Conservation (phyloP, 2,329 filamentous ascomycete species). For the Amauroascus niger region DNA sequence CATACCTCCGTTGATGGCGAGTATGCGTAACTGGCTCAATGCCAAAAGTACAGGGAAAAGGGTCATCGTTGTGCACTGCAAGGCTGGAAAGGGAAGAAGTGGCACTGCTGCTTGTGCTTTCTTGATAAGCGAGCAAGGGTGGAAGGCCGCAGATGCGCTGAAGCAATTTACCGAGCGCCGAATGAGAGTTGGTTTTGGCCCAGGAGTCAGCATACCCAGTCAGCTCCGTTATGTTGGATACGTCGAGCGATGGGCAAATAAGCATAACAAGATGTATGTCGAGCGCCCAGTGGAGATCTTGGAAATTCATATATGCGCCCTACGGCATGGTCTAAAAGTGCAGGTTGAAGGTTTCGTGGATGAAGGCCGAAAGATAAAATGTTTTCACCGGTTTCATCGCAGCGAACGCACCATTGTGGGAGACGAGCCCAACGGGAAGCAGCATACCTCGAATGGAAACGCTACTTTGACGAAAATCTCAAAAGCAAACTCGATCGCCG, state of each 20-base stretch:
- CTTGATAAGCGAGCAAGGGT: conserved; percentile 75
- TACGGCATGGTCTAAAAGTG: conserved; percentile 80
- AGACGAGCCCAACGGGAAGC: conserved; percentile 43
- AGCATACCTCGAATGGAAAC: conserved; percentile 17
- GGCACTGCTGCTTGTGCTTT: conserved; percentile 84
- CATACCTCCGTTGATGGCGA: conserved; percentile 78
- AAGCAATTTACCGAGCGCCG: conserved; percentile 66
- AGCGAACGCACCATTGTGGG: conserved; percentile 50
- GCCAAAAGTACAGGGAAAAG: conserved; percentile 39
- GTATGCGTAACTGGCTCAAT: conserved; percentile 81
- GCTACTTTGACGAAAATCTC: conserved; percentile 23
- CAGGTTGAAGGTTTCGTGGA: conserved; percentile 75
- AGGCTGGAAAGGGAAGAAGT: conserved; percentile 88
- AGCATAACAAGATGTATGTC: conserved; percentile 63
- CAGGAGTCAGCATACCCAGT: conserved; percentile 84
- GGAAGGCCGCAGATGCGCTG: conserved; percentile 55
- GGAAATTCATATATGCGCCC: conserved; percentile 82
- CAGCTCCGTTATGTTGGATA: conserved; percentile 83
- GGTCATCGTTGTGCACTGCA: conserved; percentile 90
- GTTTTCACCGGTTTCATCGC: conserved; percentile 68
- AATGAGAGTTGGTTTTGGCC: conserved; percentile 82
- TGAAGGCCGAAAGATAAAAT: conserved; percentile 77
- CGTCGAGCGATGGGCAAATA: conserved; percentile 73
- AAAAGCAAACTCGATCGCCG: not conserved
- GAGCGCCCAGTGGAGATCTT: conserved; percentile 75